A percentile compares a stretch with the other conserved stretches of the same genome.
Conservation (phyloP, 345 rosid species). For the Leavenworthia alabamica region DNA sequence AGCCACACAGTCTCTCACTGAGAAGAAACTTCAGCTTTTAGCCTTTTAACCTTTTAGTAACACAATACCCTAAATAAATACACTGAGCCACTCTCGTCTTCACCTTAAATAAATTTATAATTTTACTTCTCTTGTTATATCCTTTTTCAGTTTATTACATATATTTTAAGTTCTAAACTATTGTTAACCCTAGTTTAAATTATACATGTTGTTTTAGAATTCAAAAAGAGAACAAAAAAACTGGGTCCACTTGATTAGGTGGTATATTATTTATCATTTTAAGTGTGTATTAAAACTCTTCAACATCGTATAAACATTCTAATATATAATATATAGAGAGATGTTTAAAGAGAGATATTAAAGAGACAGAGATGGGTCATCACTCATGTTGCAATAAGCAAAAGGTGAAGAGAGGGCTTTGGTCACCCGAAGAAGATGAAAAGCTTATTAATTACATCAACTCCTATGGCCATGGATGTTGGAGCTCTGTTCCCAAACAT, state of each 20-base stretch:
- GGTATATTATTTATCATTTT: slow-evolving; percentile 14
- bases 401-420: slow-evolving; percentile 96
- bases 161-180: background rate
- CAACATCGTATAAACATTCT: slow-evolving; percentile 31
- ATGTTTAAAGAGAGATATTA: background rate
- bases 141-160: background rate
- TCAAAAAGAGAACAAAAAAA: background rate
- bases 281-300: slow-evolving; percentile 9
- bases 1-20: slow-evolving; percentile 25
- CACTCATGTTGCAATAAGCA: slow-evolving; percentile 99
- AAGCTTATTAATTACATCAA: slow-evolving; percentile 86
- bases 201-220: background rate
- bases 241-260: slow-evolving; percentile 23
- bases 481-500: slow-evolving; percentile 97
- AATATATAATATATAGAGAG: slow-evolving; percentile 3
- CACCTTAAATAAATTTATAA: no score
- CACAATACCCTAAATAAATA: slow-evolving; percentile 41
- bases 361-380: slow-evolving; percentile 52
- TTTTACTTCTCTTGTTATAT: no score
- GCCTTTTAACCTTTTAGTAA: slow-evolving; percentile 39
- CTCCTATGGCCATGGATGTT: slow-evolving; percentile 91
- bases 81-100: slow-evolving; percentile 40
- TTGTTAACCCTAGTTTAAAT: background rate
- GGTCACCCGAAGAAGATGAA: slow-evolving; percentile 99
- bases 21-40: slow-evolving; percentile 50